Percentiles rank a stretch among this genome's conserved stretches.
These are phyloP conservation scores for Mucuna pruriens DNA, from an alignment of 306 rosid species.

Conservation along the genomic window DNA sequence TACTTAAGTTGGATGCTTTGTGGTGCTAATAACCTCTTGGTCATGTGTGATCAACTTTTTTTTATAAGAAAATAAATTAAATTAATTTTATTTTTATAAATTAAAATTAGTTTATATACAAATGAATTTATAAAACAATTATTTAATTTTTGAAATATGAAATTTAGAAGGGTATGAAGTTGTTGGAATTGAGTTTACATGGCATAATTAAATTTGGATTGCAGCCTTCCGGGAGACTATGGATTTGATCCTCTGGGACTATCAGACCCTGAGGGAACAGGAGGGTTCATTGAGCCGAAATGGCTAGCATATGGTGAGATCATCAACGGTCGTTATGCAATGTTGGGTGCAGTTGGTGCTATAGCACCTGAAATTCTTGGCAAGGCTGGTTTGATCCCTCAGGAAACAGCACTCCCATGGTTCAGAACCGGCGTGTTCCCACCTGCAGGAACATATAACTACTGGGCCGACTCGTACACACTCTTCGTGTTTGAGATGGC, in stretches of 20 bases:
- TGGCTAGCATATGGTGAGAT: conserved; percentile 96
- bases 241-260: conserved; percentile 96
- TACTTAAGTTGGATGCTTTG: neutral
- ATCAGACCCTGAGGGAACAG: conserved; percentile 98
- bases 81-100: too few relatives aligned
- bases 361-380: conserved; percentile 92
- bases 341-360: conserved; percentile 85
- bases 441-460: conserved; percentile 87
- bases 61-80: too few relatives aligned
- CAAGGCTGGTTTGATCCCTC: conserved; percentile 71
- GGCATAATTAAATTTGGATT: neutral
- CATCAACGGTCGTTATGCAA: conserved; percentile 87
- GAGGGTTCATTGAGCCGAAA: conserved; percentile 94
- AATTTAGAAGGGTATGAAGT: too few relatives aligned
- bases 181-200: conserved; percentile 28
- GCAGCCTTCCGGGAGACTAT: conserved; percentile 93
- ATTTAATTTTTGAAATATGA: too few relatives aligned
- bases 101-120: too few relatives aligned
- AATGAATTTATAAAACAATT: too few relatives aligned
- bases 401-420: conserved; percentile 97
- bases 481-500: conserved; percentile 81
- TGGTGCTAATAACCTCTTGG: neutral
- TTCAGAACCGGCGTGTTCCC: conserved; percentile 93
- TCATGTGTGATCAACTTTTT: too few relatives aligned
- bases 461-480: conserved; percentile 96